Percentiles rank a stretch among this genome's conserved stretches.
phyloP scores from a whole-genome alignment of 164 flowering plant genomes.

The Kalanchoe fedtschenkoi region DNA sequence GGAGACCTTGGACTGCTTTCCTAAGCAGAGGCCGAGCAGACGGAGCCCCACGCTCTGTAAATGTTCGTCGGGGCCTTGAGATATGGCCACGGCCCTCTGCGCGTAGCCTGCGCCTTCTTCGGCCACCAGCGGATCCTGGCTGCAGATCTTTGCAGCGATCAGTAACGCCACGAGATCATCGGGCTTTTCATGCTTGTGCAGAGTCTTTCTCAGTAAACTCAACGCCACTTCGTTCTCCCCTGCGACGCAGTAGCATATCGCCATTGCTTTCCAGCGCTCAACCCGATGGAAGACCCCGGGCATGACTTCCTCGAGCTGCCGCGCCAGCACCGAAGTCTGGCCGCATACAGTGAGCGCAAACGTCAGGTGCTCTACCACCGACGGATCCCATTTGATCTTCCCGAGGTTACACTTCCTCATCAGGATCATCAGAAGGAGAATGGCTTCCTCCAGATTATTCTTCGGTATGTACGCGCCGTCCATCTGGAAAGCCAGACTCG shows the following conservation, averaged over 20 bases:
- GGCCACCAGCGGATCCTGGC: conserved; percentile 22
- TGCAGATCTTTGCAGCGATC: conserved; percentile 74
- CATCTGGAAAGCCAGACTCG: conserved; percentile 64
- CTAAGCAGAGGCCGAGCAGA: conserved; percentile 48
- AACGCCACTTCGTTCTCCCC: conserved; percentile 53
- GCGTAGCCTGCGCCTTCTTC: conserved; percentile 60
- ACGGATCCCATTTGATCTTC: conserved; percentile 67
- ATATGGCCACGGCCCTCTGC: conserved; percentile 21
- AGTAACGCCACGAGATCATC: conserved; percentile 38
- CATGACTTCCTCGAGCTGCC: conserved; percentile 56
- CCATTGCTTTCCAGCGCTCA: conserved; percentile 44
- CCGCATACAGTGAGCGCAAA: conserved; percentile 74
- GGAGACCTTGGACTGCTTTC: conserved; percentile 38
- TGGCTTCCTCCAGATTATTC: conserved; percentile 85
- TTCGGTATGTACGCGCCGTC: conserved; percentile 73
- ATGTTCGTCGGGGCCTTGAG: conserved; percentile 33
- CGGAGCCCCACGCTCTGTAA: conserved; percentile 39
- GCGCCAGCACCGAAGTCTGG: conserved; percentile 39
- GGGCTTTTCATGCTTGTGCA: conserved; percentile 37
- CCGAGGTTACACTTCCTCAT: conserved; percentile 38
- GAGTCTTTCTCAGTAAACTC: conserved; percentile 48
- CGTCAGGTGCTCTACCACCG: conserved; percentile 66
- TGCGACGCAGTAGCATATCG: conserved; percentile 75
- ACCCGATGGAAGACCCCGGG: conserved; percentile 44
- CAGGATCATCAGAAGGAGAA: conserved; percentile 58